These are phyloP conservation scores for Rutstroemia sp. DNA, from an alignment of 2,329 filamentous ascomycete genomes.

Conservation along the genomic window DNA sequence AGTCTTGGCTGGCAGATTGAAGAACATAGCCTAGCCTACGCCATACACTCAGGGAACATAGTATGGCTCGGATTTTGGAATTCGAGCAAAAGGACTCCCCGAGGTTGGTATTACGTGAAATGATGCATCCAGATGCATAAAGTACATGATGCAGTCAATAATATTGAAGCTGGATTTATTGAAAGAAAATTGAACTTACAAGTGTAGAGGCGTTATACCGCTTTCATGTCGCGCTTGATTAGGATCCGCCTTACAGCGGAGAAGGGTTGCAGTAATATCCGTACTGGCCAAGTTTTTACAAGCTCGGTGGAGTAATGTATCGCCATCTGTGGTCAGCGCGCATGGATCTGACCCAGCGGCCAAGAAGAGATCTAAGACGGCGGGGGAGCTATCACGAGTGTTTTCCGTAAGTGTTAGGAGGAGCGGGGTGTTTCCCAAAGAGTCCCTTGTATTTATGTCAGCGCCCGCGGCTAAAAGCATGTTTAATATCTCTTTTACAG, in stretches of 20 bases:
- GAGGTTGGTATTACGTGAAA: neutral
- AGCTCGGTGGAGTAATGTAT: neutral
- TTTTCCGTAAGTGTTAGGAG: neutral
- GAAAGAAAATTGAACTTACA: neutral
- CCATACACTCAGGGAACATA: too few species aligned
- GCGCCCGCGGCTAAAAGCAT: conserved; percentile 20
- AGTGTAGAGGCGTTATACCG: neutral
- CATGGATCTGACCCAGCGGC: conserved; percentile 4
- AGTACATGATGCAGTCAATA: neutral
- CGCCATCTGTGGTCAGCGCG: neutral
- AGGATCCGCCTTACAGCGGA: neutral
- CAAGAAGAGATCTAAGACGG: neutral
- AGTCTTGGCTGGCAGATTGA: neutral
- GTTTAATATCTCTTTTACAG: neutral
- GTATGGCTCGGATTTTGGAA: neutral
- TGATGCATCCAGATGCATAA: neutral
- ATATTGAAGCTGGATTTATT: neutral
- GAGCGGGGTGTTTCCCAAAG: conserved; percentile 15
- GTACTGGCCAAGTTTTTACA: neutral
- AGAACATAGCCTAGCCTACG: neutral
- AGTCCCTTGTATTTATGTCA: conserved; percentile 19
- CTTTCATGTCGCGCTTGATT: neutral
- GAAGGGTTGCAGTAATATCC: neutral
- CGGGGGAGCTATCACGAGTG: neutral
- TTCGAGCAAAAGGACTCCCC: neutral